Percentiles rank a stretch among this genome's conserved stretches.
Conservation (phyloP, 2,329 filamentous ascomycete species). For the Pestalotiopsis sp. region DNA sequence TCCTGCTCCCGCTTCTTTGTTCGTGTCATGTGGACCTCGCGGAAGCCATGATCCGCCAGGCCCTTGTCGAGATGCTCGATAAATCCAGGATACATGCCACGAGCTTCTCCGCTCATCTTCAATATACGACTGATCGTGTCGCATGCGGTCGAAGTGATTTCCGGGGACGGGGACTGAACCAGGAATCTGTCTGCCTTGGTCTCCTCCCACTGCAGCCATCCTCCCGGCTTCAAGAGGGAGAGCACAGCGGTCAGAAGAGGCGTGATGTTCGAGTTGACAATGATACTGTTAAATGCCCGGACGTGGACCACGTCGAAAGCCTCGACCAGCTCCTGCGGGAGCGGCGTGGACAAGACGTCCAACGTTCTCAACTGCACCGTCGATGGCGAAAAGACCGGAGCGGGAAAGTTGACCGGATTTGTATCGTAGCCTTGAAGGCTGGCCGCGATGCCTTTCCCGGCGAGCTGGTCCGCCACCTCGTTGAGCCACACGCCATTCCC, state of each 20-base stretch:
- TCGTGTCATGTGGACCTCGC: slow-evolving; percentile 9
- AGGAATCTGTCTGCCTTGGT: slow-evolving; percentile 16
- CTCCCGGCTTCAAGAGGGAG: slow-evolving; percentile 26
- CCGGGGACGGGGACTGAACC: slow-evolving; percentile 9
- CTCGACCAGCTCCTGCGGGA: slow-evolving; percentile 20
- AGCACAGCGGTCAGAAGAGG: slow-evolving; percentile 18
- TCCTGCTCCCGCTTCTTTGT: slow-evolving; percentile 17
- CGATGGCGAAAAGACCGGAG: neutral
- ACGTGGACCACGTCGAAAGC: slow-evolving; percentile 27
- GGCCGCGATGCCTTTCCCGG: neutral
- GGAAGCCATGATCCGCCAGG: slow-evolving; percentile 15
- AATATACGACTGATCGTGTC: slow-evolving; percentile 18
- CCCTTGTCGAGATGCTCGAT: slow-evolving; percentile 16
- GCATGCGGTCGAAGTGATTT: slow-evolving; percentile 11
- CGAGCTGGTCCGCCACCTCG: neutral
- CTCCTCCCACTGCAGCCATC: slow-evolving; percentile 29
- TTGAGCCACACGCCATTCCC: neutral
- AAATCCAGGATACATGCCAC: slow-evolving; percentile 14
- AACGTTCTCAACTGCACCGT: neutral
- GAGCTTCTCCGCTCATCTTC: slow-evolving; percentile 11
- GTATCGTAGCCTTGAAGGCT: neutral
- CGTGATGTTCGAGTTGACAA: slow-evolving; percentile 17
- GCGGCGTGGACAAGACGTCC: slow-evolving; percentile 20
- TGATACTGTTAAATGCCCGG: slow-evolving; percentile 21
- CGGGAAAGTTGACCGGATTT: neutral